phyloP scores from a whole-genome alignment of 495 filamentous ascomycete species.

The Tuber calosporum region DNA sequence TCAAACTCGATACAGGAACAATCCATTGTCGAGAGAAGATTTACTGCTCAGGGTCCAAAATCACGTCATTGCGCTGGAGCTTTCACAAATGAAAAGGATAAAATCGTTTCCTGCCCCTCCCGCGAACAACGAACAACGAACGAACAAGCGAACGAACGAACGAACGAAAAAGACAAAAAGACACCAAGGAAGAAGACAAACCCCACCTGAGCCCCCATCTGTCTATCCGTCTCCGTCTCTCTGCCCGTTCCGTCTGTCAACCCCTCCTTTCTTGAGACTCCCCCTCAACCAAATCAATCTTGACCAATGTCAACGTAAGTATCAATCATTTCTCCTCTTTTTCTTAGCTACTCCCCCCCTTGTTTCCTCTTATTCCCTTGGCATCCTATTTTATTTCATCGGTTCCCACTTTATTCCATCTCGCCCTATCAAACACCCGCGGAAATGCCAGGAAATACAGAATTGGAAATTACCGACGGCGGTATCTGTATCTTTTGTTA shows the following conservation, averaged over 20 bases:
- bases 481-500: background rate
- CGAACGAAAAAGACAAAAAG: background rate
- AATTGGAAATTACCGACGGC: background rate
- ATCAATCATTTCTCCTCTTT: background rate
- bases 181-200: too few species aligned
- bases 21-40: background rate
- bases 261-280: background rate
- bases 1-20: background rate
- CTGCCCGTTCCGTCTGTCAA: too few species aligned
- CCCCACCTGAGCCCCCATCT: too few species aligned
- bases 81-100: conserved; percentile 6
- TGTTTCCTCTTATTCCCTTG: background rate
- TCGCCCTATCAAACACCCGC: background rate
- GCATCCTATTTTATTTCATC: background rate
- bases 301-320: background rate
- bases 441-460: background rate
- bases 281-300: background rate
- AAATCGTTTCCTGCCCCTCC: background rate
- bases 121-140: background rate
- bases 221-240: too few species aligned
- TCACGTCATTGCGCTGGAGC: conserved; percentile 31
- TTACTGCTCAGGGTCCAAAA: conserved; percentile 24
- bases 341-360: background rate
- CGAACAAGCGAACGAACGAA: background rate
- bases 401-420: background rate